Evolutionary conservation across 495 filamentous ascomycete genomes (phyloP).

Genomic region (Tuber calosporum): DNA sequence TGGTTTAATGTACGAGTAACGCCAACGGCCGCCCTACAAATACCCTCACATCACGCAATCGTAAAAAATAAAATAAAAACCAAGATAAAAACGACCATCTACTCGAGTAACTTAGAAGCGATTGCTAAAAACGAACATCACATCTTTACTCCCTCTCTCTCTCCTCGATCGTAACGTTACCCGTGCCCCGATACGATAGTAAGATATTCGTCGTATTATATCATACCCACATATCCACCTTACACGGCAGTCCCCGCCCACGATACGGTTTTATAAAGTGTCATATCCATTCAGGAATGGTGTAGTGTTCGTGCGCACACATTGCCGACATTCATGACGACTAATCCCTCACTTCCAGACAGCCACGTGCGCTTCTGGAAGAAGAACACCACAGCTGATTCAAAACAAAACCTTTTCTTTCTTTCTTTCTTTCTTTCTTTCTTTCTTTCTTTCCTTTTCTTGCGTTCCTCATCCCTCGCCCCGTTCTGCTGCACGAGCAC

Average conservation of each 20-base stretch:
- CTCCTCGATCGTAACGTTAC: background rate
- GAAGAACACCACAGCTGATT: background rate
- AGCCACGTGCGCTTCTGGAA: background rate
- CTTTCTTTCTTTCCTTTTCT: no score
- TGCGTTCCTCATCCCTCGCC: no score
- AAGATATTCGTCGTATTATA: no score
- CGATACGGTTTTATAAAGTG: background rate
- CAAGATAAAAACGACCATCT: background rate
- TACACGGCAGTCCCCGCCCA: background rate
- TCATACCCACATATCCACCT: no score
- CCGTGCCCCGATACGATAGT: no score
- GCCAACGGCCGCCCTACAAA: no score
- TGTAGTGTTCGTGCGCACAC: background rate
- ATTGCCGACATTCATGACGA: background rate
- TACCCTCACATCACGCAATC: background rate
- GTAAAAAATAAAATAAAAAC: background rate
- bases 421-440: background rate
- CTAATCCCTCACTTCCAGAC: background rate
- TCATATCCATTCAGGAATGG: background rate
- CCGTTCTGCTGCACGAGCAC: no score
- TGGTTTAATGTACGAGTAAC: no score
- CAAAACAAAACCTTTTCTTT: background rate
- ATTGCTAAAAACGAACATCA: background rate
- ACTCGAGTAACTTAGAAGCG: no score
- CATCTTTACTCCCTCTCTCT: background rate